A percentile compares a stretch with the other conserved stretches of the same genome.
phyloP scores from a whole-genome alignment of 2,329 filamentous ascomycete genomes.

The Verruconis gallopava region DNA sequence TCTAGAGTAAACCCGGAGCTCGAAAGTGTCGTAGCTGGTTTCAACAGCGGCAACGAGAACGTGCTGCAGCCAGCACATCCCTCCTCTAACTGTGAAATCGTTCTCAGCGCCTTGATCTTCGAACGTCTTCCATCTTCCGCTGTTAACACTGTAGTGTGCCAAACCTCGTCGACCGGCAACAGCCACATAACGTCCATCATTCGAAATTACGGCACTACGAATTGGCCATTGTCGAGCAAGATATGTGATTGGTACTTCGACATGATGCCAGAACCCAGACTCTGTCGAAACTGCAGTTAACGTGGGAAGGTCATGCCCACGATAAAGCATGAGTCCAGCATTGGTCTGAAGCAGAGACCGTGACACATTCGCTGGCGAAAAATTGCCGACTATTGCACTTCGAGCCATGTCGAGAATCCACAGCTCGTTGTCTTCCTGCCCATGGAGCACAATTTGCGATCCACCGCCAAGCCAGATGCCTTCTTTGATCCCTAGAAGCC shows the following conservation, averaged over 20 bases:
- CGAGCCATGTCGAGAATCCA: slow-evolving; percentile 88
- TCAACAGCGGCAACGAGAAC: slow-evolving; percentile 91
- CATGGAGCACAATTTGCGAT: slow-evolving; percentile 68
- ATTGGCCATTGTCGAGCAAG: slow-evolving; percentile 91
- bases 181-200: slow-evolving; percentile 86
- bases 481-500: slow-evolving; percentile 66
- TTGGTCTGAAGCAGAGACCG: slow-evolving; percentile 81
- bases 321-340: slow-evolving; percentile 79
- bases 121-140: slow-evolving; percentile 92
- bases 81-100: slow-evolving; percentile 82
- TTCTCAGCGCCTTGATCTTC: slow-evolving; percentile 68
- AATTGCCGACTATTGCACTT: slow-evolving; percentile 85
- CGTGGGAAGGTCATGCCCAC: slow-evolving; percentile 83
- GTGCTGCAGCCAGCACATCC: slow-evolving; percentile 98
- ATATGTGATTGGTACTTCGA: slow-evolving; percentile 73
- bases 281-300: slow-evolving; percentile 86
- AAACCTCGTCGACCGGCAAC: slow-evolving; percentile 88
- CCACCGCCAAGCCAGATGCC: slow-evolving; percentile 82
- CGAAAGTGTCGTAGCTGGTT: slow-evolving; percentile 56
- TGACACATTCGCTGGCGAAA: slow-evolving; percentile 80
- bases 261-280: slow-evolving; percentile 86
- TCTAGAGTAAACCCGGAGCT: slow-evolving; percentile 86
- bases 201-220: slow-evolving; percentile 70
- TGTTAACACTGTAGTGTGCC: slow-evolving; percentile 90
- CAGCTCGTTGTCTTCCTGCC: slow-evolving; percentile 58